These are phyloP conservation scores for Anisogramma anomala DNA, from an alignment of 2,329 filamentous ascomycete genomes.

Conservation along the genomic window DNA sequence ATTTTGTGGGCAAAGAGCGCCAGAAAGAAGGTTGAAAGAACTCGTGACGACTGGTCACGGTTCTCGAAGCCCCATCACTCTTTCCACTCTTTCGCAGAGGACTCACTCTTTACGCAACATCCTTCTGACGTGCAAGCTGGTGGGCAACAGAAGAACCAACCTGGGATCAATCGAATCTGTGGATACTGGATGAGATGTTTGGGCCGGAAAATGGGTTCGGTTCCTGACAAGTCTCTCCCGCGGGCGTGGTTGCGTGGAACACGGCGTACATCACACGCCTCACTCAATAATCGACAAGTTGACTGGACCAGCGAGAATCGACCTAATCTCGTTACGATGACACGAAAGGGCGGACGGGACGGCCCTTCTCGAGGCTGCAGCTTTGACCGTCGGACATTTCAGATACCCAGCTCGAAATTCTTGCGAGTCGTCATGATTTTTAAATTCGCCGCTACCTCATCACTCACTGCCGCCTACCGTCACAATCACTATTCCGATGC, in stretches of 20 bases:
- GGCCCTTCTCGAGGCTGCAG: slow-evolving; percentile 9
- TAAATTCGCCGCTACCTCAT: slow-evolving; percentile 6
- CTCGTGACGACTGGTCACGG: slow-evolving; percentile 24
- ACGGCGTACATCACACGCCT: slow-evolving; percentile 7
- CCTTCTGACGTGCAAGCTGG: slow-evolving; percentile 13
- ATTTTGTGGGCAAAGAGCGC: slow-evolving; percentile 33
- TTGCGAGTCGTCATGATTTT: slow-evolving; percentile 7
- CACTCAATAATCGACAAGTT: slow-evolving; percentile 12
- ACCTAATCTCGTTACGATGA: slow-evolving; percentile 16
- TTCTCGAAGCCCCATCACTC: slow-evolving; percentile 23
- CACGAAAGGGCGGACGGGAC: slow-evolving; percentile 10
- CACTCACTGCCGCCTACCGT: slow-evolving; percentile 7
- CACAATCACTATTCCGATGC: slow-evolving; percentile 6
- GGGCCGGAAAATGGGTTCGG: slow-evolving; percentile 2
- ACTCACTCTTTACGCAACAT: slow-evolving; percentile 26
- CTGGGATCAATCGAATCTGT: slow-evolving; percentile 6
- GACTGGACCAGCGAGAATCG: slow-evolving; percentile 15
- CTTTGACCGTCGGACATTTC: slow-evolving; percentile 14
- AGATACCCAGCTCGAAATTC: slow-evolving; percentile 13
- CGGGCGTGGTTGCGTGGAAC: slow-evolving; percentile 6
- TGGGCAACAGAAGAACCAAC: slow-evolving; percentile 8
- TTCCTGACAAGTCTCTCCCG: slow-evolving; percentile 4
- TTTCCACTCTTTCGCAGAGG: slow-evolving; percentile 22
- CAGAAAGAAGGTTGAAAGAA: slow-evolving; percentile 27
- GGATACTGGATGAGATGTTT: slow-evolving; percentile 12